phyloP scores from a whole-genome alignment of 1,139 yeast species.

The Blastobotrys arbuscula region DNA sequence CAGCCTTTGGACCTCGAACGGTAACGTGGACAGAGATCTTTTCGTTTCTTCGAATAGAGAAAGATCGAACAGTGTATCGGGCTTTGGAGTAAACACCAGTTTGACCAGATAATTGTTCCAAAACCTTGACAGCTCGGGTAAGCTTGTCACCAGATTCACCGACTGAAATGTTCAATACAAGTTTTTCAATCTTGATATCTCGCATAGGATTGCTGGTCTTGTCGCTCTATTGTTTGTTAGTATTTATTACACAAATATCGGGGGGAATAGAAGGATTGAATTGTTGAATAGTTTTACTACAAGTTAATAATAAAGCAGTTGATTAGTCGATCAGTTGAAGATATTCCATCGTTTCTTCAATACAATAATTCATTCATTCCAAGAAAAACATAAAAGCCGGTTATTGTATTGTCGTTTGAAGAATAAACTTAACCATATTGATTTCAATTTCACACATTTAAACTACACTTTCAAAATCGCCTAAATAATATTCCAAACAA shows the following conservation, averaged over 20 bases:
- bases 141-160: slow-evolving; percentile 99
- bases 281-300: too few species aligned
- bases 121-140: slow-evolving; percentile 99
- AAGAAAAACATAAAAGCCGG: too few species aligned
- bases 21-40: slow-evolving; percentile 99
- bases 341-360: too few species aligned
- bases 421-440: too few species aligned
- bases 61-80: slow-evolving; percentile 99
- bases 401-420: too few species aligned
- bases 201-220: slow-evolving; percentile 76
- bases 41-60: slow-evolving; percentile 99
- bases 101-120: slow-evolving; percentile 99
- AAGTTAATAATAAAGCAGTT: too few species aligned
- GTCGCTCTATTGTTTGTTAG: slow-evolving; percentile 24
- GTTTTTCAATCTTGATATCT: slow-evolving; percentile 98
- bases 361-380: too few species aligned
- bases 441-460: too few species aligned
- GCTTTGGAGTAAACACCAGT: slow-evolving; percentile 99
- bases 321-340: too few species aligned
- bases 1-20: slow-evolving; percentile 99
- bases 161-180: slow-evolving; percentile 99
- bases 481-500: too few species aligned
- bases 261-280: too few species aligned
- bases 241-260: background rate
- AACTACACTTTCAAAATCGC: too few species aligned